These are phyloP conservation scores for Colletotrichum cereale DNA, from an alignment of 2,329 filamentous ascomycete genomes.

Conservation along the genomic window DNA sequence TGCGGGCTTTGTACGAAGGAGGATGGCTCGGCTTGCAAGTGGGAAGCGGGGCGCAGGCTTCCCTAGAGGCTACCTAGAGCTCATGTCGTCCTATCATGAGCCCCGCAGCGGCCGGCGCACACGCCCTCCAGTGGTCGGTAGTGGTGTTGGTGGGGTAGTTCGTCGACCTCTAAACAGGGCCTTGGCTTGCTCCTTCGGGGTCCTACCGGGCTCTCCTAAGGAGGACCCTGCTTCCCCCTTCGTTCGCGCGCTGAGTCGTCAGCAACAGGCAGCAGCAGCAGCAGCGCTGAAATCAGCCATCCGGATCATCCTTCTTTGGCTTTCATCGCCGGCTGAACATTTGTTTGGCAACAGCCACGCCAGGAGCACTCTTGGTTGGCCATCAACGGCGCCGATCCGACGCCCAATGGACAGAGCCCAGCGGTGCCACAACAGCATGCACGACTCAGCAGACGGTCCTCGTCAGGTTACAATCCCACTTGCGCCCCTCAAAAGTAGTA, in stretches of 20 bases:
- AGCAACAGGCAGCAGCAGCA: not conserved
- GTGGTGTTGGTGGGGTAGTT: slow-evolving; percentile 31
- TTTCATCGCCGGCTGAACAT: slow-evolving; percentile 2
- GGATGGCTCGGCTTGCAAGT: slow-evolving; percentile 36
- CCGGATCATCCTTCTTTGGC: not conserved
- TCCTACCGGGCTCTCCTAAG: not conserved
- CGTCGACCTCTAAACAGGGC: slow-evolving; percentile 8
- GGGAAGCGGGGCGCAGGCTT: slow-evolving; percentile 36
- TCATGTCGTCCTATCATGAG: slow-evolving; percentile 27
- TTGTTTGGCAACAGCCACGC: not conserved
- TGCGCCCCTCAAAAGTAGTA: slow-evolving; percentile 26
- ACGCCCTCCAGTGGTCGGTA: slow-evolving; percentile 24
- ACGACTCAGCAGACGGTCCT: slow-evolving; percentile 27
- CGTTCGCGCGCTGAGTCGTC: not conserved
- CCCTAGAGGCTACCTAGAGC: slow-evolving; percentile 31
- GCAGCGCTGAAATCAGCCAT: not conserved
- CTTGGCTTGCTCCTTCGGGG: not conserved
- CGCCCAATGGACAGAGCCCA: slow-evolving; percentile 3
- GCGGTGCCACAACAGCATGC: slow-evolving; percentile 11
- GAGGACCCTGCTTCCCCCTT: slow-evolving; percentile 9
- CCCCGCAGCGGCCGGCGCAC: not conserved
- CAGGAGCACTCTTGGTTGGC: not conserved
- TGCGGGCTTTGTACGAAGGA: slow-evolving; percentile 17
- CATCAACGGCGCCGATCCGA: not conserved
- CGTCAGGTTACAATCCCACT: slow-evolving; percentile 24